phyloP scores from a whole-genome alignment of 164 flowering plant genomes.

The Berberis thunbergii region DNA sequence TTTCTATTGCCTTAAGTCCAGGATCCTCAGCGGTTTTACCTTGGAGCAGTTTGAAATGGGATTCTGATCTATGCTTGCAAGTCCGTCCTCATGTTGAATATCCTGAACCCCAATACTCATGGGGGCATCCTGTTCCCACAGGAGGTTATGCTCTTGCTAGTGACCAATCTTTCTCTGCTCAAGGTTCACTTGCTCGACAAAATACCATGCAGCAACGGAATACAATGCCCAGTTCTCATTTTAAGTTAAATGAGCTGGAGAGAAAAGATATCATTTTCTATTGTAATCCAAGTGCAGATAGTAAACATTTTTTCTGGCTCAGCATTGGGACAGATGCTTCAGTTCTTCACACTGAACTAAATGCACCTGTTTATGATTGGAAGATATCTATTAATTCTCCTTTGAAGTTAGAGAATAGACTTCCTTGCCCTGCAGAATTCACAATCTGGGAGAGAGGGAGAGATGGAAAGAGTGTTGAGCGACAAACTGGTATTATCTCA shows the following conservation, averaged over 20 bases:
- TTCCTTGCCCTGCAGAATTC: slow-evolving; percentile 86
- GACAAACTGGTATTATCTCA: slow-evolving; percentile 57
- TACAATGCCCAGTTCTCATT: slow-evolving; percentile 23
- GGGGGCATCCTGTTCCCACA: slow-evolving; percentile 54
- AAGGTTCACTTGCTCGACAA: slow-evolving; percentile 40
- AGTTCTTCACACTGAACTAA: slow-evolving; percentile 78
- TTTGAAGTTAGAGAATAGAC: slow-evolving; percentile 79
- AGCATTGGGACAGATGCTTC: slow-evolving; percentile 86
- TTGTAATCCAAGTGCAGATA: slow-evolving; percentile 37
- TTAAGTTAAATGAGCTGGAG: slow-evolving; percentile 75
- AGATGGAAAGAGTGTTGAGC: slow-evolving; percentile 55
- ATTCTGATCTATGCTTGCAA: slow-evolving; percentile 56
- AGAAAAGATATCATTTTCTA: slow-evolving; percentile 74
- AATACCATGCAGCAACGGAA: slow-evolving; percentile 34
- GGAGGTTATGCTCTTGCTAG: slow-evolving; percentile 32
- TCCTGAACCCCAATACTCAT: slow-evolving; percentile 40
- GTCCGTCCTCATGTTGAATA: slow-evolving; percentile 63
- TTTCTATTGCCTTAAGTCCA: slow-evolving; percentile 38
- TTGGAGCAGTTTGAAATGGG: slow-evolving; percentile 57
- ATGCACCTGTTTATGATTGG: slow-evolving; percentile 97
- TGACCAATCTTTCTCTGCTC: slow-evolving; percentile 48
- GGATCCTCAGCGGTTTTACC: slow-evolving; percentile 72
- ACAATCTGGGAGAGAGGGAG: slow-evolving; percentile 72
- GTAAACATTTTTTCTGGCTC: slow-evolving; percentile 58
- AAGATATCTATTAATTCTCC: slow-evolving; percentile 83